phyloP scores from a whole-genome alignment of 345 rosid species.

The Crucihimalaya himalaica region DNA sequence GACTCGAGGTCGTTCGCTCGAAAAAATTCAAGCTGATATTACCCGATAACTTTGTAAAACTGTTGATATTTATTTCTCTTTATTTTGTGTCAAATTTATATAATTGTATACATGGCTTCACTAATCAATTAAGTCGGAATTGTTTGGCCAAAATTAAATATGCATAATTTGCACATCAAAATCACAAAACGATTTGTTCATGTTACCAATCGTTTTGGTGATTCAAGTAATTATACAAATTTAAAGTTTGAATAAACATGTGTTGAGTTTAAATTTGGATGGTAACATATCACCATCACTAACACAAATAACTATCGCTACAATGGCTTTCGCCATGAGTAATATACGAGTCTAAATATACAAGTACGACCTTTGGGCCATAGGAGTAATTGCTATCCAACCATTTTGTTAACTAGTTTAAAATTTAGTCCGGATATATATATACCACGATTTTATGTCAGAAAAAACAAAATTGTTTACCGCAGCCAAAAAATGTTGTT shows the following conservation, averaged over 20 bases:
- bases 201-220: too few relatives aligned
- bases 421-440: background rate
- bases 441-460: background rate
- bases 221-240: too few relatives aligned
- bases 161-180: background rate
- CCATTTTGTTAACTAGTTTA: background rate
- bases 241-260: background rate
- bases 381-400: background rate
- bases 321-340: too few relatives aligned
- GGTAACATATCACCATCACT: background rate
- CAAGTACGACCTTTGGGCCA: background rate
- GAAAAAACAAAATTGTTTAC: background rate
- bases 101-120: background rate
- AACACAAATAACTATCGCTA: background rate
- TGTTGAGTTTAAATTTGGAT: background rate
- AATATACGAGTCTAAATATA: too few relatives aligned
- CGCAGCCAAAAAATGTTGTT: background rate
- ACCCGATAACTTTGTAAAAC: slow-evolving; percentile 23
- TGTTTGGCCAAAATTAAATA: slow-evolving; percentile 2
- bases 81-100: slow-evolving; percentile 10
- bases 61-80: slow-evolving; percentile 1
- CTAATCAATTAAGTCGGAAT: background rate
- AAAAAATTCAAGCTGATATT: slow-evolving; percentile 68
- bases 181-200: background rate
- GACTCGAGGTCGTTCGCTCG: slow-evolving; percentile 74